phyloP scores from a whole-genome alignment of 805 yeast genomes.

The Pichia paraexigua region DNA sequence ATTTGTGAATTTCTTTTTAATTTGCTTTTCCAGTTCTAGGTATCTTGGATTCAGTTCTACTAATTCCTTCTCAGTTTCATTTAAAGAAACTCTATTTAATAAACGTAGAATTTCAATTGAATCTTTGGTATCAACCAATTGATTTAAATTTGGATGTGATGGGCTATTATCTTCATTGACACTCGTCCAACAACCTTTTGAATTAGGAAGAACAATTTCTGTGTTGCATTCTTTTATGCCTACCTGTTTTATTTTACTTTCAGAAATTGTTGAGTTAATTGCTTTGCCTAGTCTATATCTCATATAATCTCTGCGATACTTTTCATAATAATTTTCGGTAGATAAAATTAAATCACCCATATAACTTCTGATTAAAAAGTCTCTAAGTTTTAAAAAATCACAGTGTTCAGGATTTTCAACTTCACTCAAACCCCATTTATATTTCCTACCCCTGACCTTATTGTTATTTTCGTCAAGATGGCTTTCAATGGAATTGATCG shows the following conservation, averaged over 20 bases:
- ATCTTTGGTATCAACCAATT: slow-evolving; percentile 20
- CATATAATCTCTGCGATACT: slow-evolving; percentile 53
- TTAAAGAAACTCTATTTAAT: slow-evolving; percentile 31
- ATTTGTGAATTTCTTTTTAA: slow-evolving; percentile 37
- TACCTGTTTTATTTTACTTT: slow-evolving; percentile 9
- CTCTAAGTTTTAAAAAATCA: slow-evolving; percentile 62
- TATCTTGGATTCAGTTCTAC: slow-evolving; percentile 40
- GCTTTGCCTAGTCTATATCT: slow-evolving; percentile 26
- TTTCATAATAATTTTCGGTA: slow-evolving; percentile 72
- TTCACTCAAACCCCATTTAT: slow-evolving; percentile 83
- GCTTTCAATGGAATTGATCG: slow-evolving; percentile 57
- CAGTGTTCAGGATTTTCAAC: slow-evolving; percentile 72
- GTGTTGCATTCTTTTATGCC: slow-evolving; percentile 15
- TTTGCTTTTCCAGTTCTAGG: slow-evolving; percentile 34
- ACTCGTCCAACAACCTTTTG: slow-evolving; percentile 21
- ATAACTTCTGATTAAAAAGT: slow-evolving; percentile 57
- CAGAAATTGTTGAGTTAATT: slow-evolving; percentile 14
- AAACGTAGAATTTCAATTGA: slow-evolving; percentile 31
- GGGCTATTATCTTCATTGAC: slow-evolving; percentile 9
- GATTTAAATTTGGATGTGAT: slow-evolving; percentile 24
- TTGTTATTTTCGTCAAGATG: slow-evolving; percentile 37
- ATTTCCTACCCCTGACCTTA: slow-evolving; percentile 63
- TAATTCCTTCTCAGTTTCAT: slow-evolving; percentile 32
- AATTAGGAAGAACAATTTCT: slow-evolving; percentile 19
- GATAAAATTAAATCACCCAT: slow-evolving; percentile 72